These are phyloP conservation scores for Metschnikowia continentalis DNA, from an alignment of 805 yeast species.

Conservation along the genomic window DNA sequence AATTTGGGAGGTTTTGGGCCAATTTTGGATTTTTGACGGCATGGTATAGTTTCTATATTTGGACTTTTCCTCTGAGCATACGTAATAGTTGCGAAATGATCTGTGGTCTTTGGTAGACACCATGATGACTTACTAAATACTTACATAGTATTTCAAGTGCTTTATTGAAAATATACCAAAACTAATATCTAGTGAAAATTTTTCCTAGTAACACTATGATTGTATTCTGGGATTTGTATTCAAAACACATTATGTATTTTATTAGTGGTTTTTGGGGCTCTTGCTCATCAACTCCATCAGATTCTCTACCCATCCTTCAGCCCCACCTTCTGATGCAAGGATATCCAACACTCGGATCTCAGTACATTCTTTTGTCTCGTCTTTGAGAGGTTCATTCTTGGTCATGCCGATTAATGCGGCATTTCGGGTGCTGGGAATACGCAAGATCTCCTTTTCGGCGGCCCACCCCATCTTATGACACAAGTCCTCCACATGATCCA, in stretches of 20 bases:
- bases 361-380: conserved; percentile 28
- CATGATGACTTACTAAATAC: no score
- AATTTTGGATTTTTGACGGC: neutral
- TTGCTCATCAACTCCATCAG: conserved; percentile 66
- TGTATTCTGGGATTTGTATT: neutral
- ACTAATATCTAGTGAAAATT: neutral
- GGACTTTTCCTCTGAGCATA: neutral
- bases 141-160: no score
- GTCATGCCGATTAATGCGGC: conserved; percentile 78
- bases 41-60: neutral
- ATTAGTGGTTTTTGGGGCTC: conserved; percentile 67
- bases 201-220: neutral
- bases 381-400: conserved; percentile 20
- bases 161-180: no score
- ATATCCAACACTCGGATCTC: conserved; percentile 52
- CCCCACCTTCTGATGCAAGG: conserved; percentile 77
- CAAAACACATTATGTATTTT: neutral
- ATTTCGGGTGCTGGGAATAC: conserved; percentile 93
- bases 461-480: conserved; percentile 76
- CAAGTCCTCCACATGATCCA: conserved; percentile 74
- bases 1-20: neutral
- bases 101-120: no score
- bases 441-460: conserved; percentile 76
- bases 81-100: neutral
- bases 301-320: conserved; percentile 85